phyloP scores from a whole-genome alignment of 176 grass and related monocot genomes.

The barley (Hordeum vulgare) region DNA sequence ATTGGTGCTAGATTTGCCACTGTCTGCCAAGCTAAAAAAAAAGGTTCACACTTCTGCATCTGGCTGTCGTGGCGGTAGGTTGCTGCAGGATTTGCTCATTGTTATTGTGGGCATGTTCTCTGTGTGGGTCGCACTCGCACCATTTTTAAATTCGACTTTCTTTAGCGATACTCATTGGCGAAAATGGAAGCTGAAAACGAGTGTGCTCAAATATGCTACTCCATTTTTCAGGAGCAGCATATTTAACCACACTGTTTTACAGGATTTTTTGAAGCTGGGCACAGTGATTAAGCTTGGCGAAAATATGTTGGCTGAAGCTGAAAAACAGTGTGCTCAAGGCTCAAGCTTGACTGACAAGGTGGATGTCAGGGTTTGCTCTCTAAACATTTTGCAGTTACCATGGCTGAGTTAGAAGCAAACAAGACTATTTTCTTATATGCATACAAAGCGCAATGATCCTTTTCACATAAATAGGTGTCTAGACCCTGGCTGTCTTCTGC shows the following conservation, averaged over 20 bases:
- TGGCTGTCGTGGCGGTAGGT: background rate
- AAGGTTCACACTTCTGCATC: background rate
- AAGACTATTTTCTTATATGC: background rate
- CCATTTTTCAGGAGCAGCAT: too few relatives aligned
- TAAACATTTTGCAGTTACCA: background rate
- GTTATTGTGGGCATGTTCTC: background rate
- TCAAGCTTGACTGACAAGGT: background rate
- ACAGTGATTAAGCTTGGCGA: too few relatives aligned
- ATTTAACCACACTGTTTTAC: too few relatives aligned
- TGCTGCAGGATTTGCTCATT: background rate
- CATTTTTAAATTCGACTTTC: background rate
- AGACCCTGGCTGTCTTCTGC: background rate
- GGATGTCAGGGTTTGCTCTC: background rate
- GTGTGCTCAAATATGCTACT: background rate
- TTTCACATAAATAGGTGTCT: constrained; percentile 9
- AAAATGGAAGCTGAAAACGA: background rate
- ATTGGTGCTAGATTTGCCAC: background rate
- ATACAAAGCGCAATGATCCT: background rate
- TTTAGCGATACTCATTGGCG: background rate
- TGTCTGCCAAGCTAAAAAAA: background rate
- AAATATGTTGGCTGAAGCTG: too few relatives aligned
- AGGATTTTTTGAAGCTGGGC: too few relatives aligned
- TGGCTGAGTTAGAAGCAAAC: background rate
- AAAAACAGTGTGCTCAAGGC: background rate
- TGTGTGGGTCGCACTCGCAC: background rate